Conservation (phyloP, 2,329 filamentous ascomycete species). For the Penicillium sp. region DNA sequence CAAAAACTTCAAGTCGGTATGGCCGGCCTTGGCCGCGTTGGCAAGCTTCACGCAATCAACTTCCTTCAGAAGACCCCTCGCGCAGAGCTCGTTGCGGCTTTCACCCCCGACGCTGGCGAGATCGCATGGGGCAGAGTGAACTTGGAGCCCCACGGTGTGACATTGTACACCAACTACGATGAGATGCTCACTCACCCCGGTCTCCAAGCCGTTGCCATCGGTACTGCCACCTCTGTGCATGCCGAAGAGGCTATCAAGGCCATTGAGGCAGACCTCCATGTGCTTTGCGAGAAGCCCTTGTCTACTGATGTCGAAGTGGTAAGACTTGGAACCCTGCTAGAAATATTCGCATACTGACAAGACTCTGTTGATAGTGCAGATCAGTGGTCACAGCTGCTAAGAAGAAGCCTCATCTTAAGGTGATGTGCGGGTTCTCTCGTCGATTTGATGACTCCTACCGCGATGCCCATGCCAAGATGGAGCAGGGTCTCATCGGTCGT, state of each 20-base stretch:
- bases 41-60: constrained; percentile 49
- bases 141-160: constrained; percentile 53
- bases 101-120: constrained; percentile 46
- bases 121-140: constrained; percentile 51
- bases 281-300: constrained; percentile 56
- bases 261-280: constrained; percentile 55
- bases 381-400: constrained; percentile 58
- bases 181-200: constrained; percentile 57
- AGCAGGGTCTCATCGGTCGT: constrained; percentile 58
- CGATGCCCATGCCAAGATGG: constrained; percentile 56
- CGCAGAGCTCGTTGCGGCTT: constrained; percentile 51
- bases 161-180: constrained; percentile 54
- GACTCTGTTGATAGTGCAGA: constrained; percentile 49
- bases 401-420: constrained; percentile 59
- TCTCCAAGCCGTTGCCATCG: constrained; percentile 56
- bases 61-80: constrained; percentile 48
- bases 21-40: constrained; percentile 52
- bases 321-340: constrained; percentile 21
- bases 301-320: constrained; percentile 60
- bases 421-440: constrained; percentile 67
- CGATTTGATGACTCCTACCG: constrained; percentile 68
- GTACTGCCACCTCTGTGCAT: constrained; percentile 56
- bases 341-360: not conserved
- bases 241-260: constrained; percentile 58
- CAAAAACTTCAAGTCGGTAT: constrained; percentile 47